Conservation (phyloP, 2,329 filamentous ascomycete genomes). For the Cyphellophora attinorum region DNA sequence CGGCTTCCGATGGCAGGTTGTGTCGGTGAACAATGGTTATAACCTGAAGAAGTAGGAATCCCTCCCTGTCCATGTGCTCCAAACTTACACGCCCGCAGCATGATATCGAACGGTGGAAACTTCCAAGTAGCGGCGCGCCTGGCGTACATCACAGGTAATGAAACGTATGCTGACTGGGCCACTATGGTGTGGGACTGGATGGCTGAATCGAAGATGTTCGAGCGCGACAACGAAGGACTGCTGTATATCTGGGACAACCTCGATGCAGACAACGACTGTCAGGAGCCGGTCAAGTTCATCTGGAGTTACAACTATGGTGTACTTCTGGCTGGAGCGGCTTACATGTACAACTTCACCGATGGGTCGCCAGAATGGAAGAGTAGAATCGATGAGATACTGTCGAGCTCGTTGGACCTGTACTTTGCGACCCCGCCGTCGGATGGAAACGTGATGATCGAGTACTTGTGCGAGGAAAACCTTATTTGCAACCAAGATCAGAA, state of each 20-base stretch:
- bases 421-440: conserved; percentile 38
- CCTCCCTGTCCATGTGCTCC: too few relatives aligned
- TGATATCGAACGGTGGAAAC: conserved; percentile 48
- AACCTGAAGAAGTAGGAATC: conserved; percentile 47
- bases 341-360: conserved; percentile 44
- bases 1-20: conserved; percentile 79
- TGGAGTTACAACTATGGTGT: conserved; percentile 51
- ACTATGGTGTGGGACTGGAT: conserved; percentile 51
- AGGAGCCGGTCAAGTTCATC: conserved; percentile 31
- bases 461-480: conserved; percentile 45
- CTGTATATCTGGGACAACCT: conserved; percentile 48
- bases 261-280: conserved; percentile 41
- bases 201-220: conserved; percentile 19
- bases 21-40: conserved; percentile 61
- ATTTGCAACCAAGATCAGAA: conserved; percentile 53
- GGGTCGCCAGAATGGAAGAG: conserved; percentile 41
- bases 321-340: conserved; percentile 44
- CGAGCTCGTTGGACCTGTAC: conserved; percentile 42
- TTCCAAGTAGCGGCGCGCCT: conserved; percentile 56
- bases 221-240: conserved; percentile 34
- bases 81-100: neutral
- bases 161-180: conserved; percentile 69
- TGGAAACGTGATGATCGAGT: conserved; percentile 48
- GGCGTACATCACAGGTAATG: conserved; percentile 67
- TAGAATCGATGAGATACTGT: conserved; percentile 43